These are phyloP conservation scores for Tetracentron sinense DNA, from an alignment of 164 flowering plant species.

Conservation along the genomic window DNA sequence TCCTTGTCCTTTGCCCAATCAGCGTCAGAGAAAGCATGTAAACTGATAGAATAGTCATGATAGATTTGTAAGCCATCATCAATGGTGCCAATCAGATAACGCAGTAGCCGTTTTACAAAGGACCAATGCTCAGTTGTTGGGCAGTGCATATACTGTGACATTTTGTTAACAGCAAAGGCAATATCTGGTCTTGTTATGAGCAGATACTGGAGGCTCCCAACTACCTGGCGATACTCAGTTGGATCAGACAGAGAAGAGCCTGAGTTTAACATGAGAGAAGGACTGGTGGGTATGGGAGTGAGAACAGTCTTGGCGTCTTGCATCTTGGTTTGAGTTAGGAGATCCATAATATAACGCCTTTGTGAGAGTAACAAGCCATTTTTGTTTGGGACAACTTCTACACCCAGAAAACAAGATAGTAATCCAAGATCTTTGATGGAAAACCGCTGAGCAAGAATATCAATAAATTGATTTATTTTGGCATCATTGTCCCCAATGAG, in stretches of 20 bases:
- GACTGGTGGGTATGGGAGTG: slow-evolving; percentile 1
- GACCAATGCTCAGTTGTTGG: slow-evolving; percentile 1
- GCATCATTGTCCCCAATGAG: slow-evolving; percentile 8
- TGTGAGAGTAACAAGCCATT: slow-evolving; percentile 15
- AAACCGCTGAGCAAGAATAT: too few relatives aligned
- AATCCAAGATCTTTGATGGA: slow-evolving; percentile 20
- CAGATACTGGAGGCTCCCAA: background rate
- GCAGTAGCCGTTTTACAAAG: background rate
- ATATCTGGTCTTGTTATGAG: background rate
- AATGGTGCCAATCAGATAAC: background rate
- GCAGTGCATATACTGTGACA: background rate
- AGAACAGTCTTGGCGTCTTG: background rate
- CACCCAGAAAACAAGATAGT: slow-evolving; percentile 12
- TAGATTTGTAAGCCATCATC: background rate
- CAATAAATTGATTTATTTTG: background rate
- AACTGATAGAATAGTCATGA: background rate
- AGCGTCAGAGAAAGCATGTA: too few relatives aligned
- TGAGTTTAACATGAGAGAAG: background rate
- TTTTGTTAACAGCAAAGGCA: background rate
- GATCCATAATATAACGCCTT: slow-evolving; percentile 8
- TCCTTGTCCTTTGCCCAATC: too few relatives aligned
- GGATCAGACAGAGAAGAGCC: background rate
- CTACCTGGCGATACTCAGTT: background rate
- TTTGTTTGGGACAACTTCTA: slow-evolving; percentile 12
- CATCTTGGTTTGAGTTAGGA: slow-evolving; percentile 10